Percentiles rank a stretch among this genome's conserved stretches.
Evolutionary conservation across 208 protist species (phyloP).

Genomic region (Leishmania tarentolae): DNA sequence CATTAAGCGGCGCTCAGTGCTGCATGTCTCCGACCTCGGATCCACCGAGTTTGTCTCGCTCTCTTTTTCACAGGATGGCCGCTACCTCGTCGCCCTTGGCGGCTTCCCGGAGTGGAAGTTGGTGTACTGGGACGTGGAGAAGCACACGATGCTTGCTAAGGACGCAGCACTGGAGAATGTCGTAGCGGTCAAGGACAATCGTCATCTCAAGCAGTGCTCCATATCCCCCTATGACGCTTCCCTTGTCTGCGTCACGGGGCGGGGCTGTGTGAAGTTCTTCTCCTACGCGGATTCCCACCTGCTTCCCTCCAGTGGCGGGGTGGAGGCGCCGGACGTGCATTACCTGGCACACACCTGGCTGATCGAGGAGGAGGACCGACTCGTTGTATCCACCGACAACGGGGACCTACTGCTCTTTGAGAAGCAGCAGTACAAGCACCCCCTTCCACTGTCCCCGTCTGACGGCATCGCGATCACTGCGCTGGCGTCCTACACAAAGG

Average conservation of each 20-base stretch:
- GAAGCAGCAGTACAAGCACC: slow-evolving; percentile 83
- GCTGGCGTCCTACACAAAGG: slow-evolving; percentile 90
- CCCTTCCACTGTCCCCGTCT: slow-evolving; percentile 84
- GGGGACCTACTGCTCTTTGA: slow-evolving; percentile 96
- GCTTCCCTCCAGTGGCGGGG: slow-evolving; percentile 51
- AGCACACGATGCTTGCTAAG: slow-evolving; percentile 79
- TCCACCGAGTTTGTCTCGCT: slow-evolving; percentile 90
- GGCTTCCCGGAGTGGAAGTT: slow-evolving; percentile 94
- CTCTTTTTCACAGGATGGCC: slow-evolving; percentile 91
- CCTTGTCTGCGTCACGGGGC: slow-evolving; percentile 93
- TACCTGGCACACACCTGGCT: slow-evolving; percentile 96
- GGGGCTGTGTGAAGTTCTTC: slow-evolving; percentile 91
- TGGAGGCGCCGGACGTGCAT: slow-evolving; percentile 77
- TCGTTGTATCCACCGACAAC: slow-evolving; percentile 93
- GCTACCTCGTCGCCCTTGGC: slow-evolving; percentile 85
- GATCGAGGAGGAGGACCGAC: slow-evolving; percentile 68
- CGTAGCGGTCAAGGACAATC: slow-evolving; percentile 41
- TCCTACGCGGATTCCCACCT: slow-evolving; percentile 79
- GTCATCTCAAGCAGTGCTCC: slow-evolving; percentile 88
- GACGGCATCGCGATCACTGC: slow-evolving; percentile 91
- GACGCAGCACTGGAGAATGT: slow-evolving; percentile 60
- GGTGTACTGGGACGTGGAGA: slow-evolving; percentile 93
- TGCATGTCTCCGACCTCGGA: slow-evolving; percentile 84
- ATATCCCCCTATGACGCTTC: slow-evolving; percentile 89
- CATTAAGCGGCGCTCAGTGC: slow-evolving; percentile 80